Conservation (phyloP, 2,329 filamentous ascomycete genomes). For the Pseudogymnoascus sp. region DNA sequence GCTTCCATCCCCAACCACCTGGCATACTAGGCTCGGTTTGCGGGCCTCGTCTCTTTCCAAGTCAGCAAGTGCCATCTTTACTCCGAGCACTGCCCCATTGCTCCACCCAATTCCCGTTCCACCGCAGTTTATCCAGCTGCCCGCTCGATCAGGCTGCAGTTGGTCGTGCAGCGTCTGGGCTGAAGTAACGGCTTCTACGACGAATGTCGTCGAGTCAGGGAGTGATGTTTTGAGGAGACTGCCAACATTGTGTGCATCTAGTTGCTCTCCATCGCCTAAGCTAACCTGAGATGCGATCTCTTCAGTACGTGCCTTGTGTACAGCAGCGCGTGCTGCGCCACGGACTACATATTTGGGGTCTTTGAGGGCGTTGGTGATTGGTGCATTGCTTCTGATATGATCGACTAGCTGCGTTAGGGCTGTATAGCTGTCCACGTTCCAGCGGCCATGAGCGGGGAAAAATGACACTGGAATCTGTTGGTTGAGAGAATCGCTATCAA, state of each 20-base stretch:
- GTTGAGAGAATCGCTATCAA: constrained; percentile 60
- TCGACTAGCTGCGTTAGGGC: constrained; percentile 29
- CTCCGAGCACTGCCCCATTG: constrained; percentile 41
- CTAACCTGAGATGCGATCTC: constrained; percentile 20
- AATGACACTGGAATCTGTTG: constrained; percentile 51
- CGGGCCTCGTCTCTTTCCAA: constrained; percentile 33
- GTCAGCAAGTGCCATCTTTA: constrained; percentile 35
- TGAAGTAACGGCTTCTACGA: neutral
- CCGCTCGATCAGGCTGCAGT: constrained; percentile 25
- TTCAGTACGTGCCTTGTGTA: constrained; percentile 19
- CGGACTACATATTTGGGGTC: constrained; percentile 5
- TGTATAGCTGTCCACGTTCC: constrained; percentile 41
- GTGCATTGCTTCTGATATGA: constrained; percentile 18
- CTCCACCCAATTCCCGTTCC: constrained; percentile 47
- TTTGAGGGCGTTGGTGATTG: neutral
- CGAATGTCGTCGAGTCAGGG: neutral
- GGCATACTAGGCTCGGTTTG: constrained; percentile 43
- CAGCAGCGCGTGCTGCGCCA: constrained; percentile 11
- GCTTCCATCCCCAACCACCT: constrained; percentile 50
- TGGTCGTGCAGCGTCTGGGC: neutral
- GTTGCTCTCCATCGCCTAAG: constrained; percentile 17
- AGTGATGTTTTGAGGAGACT: neutral
- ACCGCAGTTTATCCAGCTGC: constrained; percentile 45
- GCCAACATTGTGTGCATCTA: constrained; percentile 15
- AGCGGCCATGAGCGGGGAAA: constrained; percentile 43